Conservation (phyloP, 129 eudicot species). For the Chrysanthemum makinoi region DNA sequence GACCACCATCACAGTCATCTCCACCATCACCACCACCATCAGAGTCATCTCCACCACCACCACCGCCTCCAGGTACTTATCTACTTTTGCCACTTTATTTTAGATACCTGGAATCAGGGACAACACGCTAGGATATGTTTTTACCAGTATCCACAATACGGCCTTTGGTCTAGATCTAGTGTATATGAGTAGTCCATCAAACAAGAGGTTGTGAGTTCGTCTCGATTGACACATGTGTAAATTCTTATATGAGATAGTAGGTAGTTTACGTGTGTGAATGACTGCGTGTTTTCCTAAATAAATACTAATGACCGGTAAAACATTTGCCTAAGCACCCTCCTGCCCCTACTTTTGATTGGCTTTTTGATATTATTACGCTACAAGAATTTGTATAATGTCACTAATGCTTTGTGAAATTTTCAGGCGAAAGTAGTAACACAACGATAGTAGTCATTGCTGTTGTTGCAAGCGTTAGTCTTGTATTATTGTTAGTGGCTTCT, state of each 20-base stretch:
- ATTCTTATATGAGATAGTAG: background rate
- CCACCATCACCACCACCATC: background rate
- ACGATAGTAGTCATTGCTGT: background rate
- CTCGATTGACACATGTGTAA: too few species aligned
- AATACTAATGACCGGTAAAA: too few species aligned
- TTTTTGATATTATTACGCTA: background rate
- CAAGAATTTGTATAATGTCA: background rate
- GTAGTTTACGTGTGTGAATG: background rate
- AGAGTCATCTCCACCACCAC: background rate
- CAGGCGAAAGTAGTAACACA: slow-evolving; percentile 27
- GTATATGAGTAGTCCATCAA: too few species aligned
- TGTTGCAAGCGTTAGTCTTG: slow-evolving; percentile 12
- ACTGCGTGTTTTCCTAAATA: too few species aligned
- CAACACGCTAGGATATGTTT: too few species aligned
- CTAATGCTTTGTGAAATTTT: background rate
- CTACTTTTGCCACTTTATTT: background rate
- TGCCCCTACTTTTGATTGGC: too few species aligned
- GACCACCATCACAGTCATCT: slow-evolving; percentile 23
- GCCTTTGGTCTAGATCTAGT: too few species aligned
- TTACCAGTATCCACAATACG: too few species aligned
- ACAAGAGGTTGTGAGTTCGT: too few species aligned
- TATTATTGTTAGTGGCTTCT: slow-evolving; percentile 5
- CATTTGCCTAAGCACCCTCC: too few species aligned
- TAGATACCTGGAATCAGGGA: background rate
- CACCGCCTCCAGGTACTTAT: too few species aligned